phyloP scores from a whole-genome alignment of 345 rosid genomes.

The Ceriops decandra region DNA sequence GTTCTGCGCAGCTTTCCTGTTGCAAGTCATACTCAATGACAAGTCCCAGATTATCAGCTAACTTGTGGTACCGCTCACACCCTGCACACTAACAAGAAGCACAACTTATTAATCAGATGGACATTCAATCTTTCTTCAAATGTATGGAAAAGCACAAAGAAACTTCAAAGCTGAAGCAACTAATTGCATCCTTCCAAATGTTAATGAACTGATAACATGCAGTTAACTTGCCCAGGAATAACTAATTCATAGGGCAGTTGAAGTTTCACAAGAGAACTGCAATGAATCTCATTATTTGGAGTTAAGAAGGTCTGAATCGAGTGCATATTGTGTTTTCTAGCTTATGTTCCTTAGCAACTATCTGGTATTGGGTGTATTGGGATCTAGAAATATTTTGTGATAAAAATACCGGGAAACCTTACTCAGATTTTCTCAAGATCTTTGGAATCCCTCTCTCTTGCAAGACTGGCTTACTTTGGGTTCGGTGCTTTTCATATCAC shows the following conservation, averaged over 20 bases:
- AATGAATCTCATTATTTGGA: not conserved
- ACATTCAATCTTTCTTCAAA: not conserved
- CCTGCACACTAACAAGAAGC: conserved; percentile 71
- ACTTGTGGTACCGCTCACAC: conserved; percentile 78
- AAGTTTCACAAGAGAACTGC: not conserved
- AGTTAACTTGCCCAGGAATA: no score
- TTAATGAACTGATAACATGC: not conserved
- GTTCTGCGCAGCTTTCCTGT: conserved; percentile 39
- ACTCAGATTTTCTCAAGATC: no score
- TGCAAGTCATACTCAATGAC: conserved; percentile 73
- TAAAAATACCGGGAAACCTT: no score
- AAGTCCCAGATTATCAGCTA: conserved; percentile 88
- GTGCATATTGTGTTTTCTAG: not conserved
- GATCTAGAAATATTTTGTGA: no score
- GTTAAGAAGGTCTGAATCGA: not conserved
- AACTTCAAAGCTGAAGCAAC: not conserved
- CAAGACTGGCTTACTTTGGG: no score
- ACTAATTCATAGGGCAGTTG: not conserved
- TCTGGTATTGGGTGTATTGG: no score
- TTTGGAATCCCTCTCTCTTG: no score
- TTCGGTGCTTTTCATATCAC: no score
- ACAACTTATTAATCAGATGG: conserved; percentile 19
- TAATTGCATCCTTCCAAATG: not conserved
- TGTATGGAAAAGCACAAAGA: not conserved
- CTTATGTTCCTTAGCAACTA: not conserved